Evolutionary conservation across 2,329 filamentous ascomycete species (phyloP).

Genomic region (Phaeosphaeriaceae sp.): DNA sequence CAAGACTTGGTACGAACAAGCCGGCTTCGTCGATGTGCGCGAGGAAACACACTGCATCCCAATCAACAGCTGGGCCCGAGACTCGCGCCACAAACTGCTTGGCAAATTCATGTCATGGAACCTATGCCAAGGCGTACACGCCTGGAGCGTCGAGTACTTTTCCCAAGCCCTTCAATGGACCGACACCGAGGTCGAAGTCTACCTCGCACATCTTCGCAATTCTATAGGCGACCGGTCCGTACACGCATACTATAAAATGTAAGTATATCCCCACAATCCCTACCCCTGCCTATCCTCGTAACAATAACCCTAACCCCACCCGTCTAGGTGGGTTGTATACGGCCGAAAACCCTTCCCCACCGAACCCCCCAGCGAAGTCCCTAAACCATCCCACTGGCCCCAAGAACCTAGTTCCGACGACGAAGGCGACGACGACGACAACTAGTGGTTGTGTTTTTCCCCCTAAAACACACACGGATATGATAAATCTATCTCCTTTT

Average conservation of each 20-base stretch:
- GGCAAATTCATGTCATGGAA: slow-evolving; percentile 59
- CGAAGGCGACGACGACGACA: slow-evolving; percentile 11
- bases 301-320: no score
- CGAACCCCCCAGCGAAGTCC: slow-evolving; percentile 22
- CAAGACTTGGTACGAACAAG: slow-evolving; percentile 61
- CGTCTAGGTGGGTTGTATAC: slow-evolving; percentile 36
- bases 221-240: slow-evolving; percentile 48
- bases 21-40: slow-evolving; percentile 64
- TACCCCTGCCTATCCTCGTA: not conserved
- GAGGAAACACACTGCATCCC: slow-evolving; percentile 61
- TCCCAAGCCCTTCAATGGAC: slow-evolving; percentile 53
- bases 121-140: slow-evolving; percentile 54
- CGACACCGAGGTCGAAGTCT: slow-evolving; percentile 53
- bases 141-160: slow-evolving; percentile 53
- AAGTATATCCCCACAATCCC: slow-evolving; percentile 20
- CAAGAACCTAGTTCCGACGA: slow-evolving; percentile 12
- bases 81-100: slow-evolving; percentile 54
- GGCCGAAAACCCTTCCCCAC: slow-evolving; percentile 31
- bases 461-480: no score
- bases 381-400: slow-evolving; percentile 29
- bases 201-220: slow-evolving; percentile 52
- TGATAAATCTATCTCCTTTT: no score
- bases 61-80: slow-evolving; percentile 58
- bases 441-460: no score
- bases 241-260: slow-evolving; percentile 54